These are phyloP conservation scores for Erysimum cheiri DNA, from an alignment of 441 rosid species.

Conservation along the genomic window DNA sequence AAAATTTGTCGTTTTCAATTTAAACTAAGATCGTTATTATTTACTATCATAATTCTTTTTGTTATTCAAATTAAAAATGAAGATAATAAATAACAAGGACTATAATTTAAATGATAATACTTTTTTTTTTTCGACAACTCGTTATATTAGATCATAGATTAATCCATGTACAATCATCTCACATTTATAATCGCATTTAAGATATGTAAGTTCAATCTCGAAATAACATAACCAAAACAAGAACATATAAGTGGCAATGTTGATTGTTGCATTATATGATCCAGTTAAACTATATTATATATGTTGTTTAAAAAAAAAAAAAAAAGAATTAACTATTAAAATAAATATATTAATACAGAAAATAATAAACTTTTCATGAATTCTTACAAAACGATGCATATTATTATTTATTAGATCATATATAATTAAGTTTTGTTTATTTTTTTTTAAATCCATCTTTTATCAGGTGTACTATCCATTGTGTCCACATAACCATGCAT, in stretches of 20 bases:
- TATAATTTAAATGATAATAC: not conserved
- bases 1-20: not conserved
- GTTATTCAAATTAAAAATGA: not conserved
- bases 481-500: conserved; percentile 43
- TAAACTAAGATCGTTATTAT: not conserved
- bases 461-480: conserved; percentile 40
- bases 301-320: not conserved
- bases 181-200: not conserved
- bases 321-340: not conserved
- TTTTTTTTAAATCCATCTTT: conserved; percentile 6
- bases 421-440: not conserved
- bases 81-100: not conserved
- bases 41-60: not conserved
- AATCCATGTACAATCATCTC: not conserved
- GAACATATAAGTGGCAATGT: not conserved
- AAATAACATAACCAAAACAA: not conserved
- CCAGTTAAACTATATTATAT: not conserved
- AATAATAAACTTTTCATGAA: not conserved
- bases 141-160: not conserved
- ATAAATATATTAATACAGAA: not conserved
- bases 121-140: not conserved
- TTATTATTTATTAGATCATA: not conserved
- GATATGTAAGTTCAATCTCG: no score
- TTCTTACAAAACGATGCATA: not conserved
- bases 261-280: not conserved